These are phyloP conservation scores for Hemisphaericaspora subhashii DNA, from an alignment of 1,139 yeast genomes.

Conservation along the genomic window DNA sequence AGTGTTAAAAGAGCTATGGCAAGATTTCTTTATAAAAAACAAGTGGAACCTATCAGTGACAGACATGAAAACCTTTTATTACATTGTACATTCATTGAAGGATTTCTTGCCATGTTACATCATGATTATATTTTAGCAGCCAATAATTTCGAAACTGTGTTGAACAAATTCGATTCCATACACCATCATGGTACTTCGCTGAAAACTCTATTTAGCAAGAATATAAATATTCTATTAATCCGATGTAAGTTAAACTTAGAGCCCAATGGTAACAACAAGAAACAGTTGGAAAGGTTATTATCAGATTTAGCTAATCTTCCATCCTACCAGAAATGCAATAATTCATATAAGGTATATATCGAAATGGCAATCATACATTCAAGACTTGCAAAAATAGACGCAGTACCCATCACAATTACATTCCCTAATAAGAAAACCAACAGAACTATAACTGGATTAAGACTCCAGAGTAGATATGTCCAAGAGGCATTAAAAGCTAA, in stretches of 20 bases:
- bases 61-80: not conserved
- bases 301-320: not conserved
- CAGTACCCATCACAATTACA: conserved; percentile 2
- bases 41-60: not conserved
- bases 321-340: not conserved
- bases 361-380: not conserved
- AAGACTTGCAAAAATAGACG: not conserved
- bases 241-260: not conserved
- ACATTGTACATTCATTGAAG: conserved; percentile 10
- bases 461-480: conserved; percentile 2
- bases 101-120: conserved; percentile 14
- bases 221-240: not conserved
- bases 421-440: not conserved
- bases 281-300: not conserved
- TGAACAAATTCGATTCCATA: not conserved
- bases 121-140: conserved; percentile 12
- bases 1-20: not conserved
- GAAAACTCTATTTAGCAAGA: not conserved
- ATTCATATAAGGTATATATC: not conserved
- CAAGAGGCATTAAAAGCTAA: conserved; percentile 7
- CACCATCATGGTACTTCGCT: no score
- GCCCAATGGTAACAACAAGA: not conserved
- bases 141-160: conserved; percentile 5
- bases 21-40: not conserved
- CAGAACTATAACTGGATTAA: not conserved